These are phyloP conservation scores for Pythium grandisporangium DNA, from an alignment of 352 stramenopile species.

Conservation along the genomic window DNA sequence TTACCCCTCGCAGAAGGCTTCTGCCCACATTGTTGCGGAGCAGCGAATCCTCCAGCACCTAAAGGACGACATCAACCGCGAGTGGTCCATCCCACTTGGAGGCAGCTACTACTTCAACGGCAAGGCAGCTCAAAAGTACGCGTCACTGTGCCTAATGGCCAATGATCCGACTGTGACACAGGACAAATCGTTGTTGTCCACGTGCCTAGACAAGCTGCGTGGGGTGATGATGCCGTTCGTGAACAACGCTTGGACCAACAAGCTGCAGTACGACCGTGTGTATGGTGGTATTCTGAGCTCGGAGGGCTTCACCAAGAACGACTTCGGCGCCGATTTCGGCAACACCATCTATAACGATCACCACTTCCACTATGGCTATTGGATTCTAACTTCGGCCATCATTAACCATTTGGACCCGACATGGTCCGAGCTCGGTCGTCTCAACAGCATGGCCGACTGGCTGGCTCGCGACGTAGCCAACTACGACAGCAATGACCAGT, in stretches of 20 bases:
- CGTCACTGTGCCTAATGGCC: constrained; percentile 48
- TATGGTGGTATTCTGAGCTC: constrained; percentile 51
- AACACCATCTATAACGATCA: constrained; percentile 71
- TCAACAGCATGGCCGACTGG: constrained; percentile 30
- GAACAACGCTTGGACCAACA: constrained; percentile 33
- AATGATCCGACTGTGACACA: constrained; percentile 29
- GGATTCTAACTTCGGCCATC: constrained; percentile 34
- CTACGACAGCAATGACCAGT: constrained; percentile 19
- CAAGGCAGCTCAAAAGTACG: constrained; percentile 50
- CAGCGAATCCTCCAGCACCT: constrained; percentile 35
- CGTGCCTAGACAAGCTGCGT: constrained; percentile 17
- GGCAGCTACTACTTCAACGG: constrained; percentile 67
- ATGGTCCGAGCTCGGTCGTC: constrained; percentile 23
- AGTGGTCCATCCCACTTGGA: constrained; percentile 32
- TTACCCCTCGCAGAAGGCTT: constrained; percentile 29
- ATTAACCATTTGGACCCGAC: constrained; percentile 38
- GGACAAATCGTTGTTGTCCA: constrained; percentile 26
- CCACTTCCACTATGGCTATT: constrained; percentile 68
- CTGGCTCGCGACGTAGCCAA: constrained; percentile 57
- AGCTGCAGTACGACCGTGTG: constrained; percentile 41
- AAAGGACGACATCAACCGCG: constrained; percentile 23
- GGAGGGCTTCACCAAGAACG: constrained; percentile 31
- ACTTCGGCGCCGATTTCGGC: constrained; percentile 43
- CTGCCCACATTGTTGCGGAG: constrained; percentile 14
- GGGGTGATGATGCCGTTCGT: constrained; percentile 34